Base-by-base conservation (phyloP, 2,329 filamentous ascomycete species). In the Gnomoniopsis smithogilvyi region DNA sequence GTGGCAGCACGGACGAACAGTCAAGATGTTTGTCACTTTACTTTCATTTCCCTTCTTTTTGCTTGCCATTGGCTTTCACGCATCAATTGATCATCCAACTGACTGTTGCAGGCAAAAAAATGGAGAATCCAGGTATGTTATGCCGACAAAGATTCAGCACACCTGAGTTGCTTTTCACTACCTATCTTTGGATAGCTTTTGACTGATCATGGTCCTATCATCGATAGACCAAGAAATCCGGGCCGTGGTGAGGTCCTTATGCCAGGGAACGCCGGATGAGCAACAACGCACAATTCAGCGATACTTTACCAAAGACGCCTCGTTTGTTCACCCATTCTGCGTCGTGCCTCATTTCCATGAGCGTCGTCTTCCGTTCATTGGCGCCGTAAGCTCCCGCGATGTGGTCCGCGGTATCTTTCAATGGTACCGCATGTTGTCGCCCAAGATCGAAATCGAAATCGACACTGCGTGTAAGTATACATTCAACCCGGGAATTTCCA, bases 361-460 rank as follows among this genome's bases (percentile, higher is more conserved):
- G 30, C 17, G 41, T 30, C 53, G 12, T 21, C 52, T 82, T 1
- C 80, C 78, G 1, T 65, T 79, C 2, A 64, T 77, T 0, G 71
- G 73, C 8, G 66, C 67, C 1, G 57, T 83, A 24, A 83, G 87
- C 63, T 93, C 89, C 11, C 80, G 90, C 47, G 85, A 80, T 74
- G 69, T 90, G 6, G 79, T 96, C 19, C 75, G 82, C 51, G 79
- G 81, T 65, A 87, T 96, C 58, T 96, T 91, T 68, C 84, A 86
- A 45, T 93, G 89, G 90, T 94, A 96, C 73, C 91, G 92, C 68
- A 89, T 94, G 64, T 78, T 96, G 69, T 91, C 87, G 62, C 92
- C 92, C 0, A 76, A 79, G 19, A 90, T 95, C 64, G 80, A 87
- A 47, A 74, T 94, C 14, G 75, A 81, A 1, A 78, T 96, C 19